Evolutionary conservation across 331 rosid genomes (phyloP), one percentile per base, ranked within the genome.

Genomic region (Saraca asoca): DNA sequence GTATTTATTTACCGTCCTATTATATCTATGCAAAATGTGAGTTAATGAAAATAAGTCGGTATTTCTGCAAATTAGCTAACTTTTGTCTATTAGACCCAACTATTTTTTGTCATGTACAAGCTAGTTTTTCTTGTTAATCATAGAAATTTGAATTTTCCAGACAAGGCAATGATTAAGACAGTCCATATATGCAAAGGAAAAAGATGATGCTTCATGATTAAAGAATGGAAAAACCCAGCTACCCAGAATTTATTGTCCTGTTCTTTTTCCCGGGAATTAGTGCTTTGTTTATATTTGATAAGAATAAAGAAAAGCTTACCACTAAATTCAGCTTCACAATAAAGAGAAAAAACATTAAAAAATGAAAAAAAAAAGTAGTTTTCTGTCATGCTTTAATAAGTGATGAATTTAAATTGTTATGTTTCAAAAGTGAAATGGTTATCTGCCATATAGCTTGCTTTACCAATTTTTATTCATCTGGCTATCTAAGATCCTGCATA

Each of bases 401-500:
- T 52, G 51, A 8, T 34, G n/a, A n/a, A 10, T 20, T 14, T 42
- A 10, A 70, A 37, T 6, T 44, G 51, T 66, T 35, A n/a, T 42
- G 33, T 18, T 67, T n/a, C 12, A 60, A 55, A 50, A 51, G 43
- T 61, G 60, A 52, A 72, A 37, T 19, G 24, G 37, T 41, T 9
- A 19, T 14, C 19, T 16, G 14, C 12, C 70, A 37, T 71, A 59
- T 65, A n/a, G 58, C 39, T 55, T 52, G 19, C 58, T 35, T 65
- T 59, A 35, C 59, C n/a, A 48, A 49, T 66, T 62, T 42, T 74
- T 51, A 19, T 20, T 43, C 29, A 59, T 29, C 5, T 44, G 99
- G 60, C 91, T 85, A 33, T 88, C 95, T 17, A 6, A 81, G 87
- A 74, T 94, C 95, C 96, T 94, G 66, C 17, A 77, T 4, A 77